phyloP scores from a whole-genome alignment of 2,329 filamentous ascomycete genomes.

The Pezicula radicicola region DNA sequence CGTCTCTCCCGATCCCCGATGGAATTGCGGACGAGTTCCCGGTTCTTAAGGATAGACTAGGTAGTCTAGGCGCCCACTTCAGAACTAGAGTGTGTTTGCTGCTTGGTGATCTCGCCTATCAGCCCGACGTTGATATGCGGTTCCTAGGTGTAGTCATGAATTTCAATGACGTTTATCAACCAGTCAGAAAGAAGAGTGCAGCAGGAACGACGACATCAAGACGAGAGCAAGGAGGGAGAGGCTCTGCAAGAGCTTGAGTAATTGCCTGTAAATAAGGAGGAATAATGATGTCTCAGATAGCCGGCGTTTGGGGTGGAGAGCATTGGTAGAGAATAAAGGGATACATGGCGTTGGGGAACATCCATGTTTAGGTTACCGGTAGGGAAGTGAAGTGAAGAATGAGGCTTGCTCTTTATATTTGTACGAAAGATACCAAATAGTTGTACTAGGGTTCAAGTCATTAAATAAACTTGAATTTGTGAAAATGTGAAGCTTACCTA shows the following conservation, averaged over 20 bases:
- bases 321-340: neutral
- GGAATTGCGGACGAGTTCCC: slow-evolving; percentile 61
- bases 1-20: slow-evolving; percentile 21
- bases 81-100: slow-evolving; percentile 73
- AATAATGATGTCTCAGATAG: neutral
- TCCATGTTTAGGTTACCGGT: too few species aligned
- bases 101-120: slow-evolving; percentile 86
- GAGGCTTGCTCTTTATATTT: too few species aligned
- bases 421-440: too few species aligned
- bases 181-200: slow-evolving; percentile 53
- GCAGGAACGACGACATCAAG: slow-evolving; percentile 7
- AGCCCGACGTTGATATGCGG: slow-evolving; percentile 91
- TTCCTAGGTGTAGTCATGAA: slow-evolving; percentile 98
- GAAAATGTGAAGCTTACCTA: too few species aligned
- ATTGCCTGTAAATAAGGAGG: slow-evolving; percentile 37
- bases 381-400: too few species aligned
- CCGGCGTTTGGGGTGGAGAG: neutral
- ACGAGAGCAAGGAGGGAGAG: slow-evolving; percentile 9
- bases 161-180: slow-evolving; percentile 95
- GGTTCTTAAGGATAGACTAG: slow-evolving; percentile 70
- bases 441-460: too few species aligned
- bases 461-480: too few species aligned
- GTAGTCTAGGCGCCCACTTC: slow-evolving; percentile 73
- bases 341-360: neutral
- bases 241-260: slow-evolving; percentile 53